Base-by-base conservation (phyloP, 2,329 filamentous ascomycete genomes). In the Colletotrichum tanaceti region DNA sequence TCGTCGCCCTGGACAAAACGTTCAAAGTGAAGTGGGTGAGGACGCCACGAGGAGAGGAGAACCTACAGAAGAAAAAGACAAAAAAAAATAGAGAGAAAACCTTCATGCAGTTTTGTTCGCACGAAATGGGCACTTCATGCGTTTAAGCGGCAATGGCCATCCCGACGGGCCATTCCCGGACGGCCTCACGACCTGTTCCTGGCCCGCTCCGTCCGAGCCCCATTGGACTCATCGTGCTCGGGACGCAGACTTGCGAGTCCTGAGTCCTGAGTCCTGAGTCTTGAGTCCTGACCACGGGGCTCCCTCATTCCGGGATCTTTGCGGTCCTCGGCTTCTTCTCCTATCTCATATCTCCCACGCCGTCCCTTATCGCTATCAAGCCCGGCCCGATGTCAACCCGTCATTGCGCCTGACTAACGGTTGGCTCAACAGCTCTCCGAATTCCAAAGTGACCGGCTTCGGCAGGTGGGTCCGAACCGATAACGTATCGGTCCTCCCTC, bases 81-180 rank as follows among this genome's bases (percentile, higher is more conserved):
- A 22, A 18, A 22, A 18, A n/a, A 14, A n/a, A 10, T 9, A 38
- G 5, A n/a, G 20, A n/a, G 2, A n/a, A 24, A 65, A 47, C 20
- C 2, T 20, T 43, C 60, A 24, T 46, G 61, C 54, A 55, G 55
- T 59, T 43, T 65, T 41, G 22, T 28, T 10, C 7, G 41, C n/a
- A 24, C 52, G 24, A 68, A 58, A 65, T 60, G 49, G 49, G 47
- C n/a, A 54, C 35, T 39, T 65, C 65, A 68, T 68, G 65, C 61
- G 28, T 32, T 32, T 32, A 50, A 68, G 59, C 49, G 61, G 61
- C 61, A 61, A 65, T 65, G 54, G 20, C 57, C 43, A 58, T 22
- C 16, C 38, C 53, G 46, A 47, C 55, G 57, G 55, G 55, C 47
- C 24, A 58, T 11, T 52, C 66, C 61, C 55, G 38, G 55, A 7